These are phyloP conservation scores for Pythium guiyangense DNA, from an alignment of 352 stramenopile genomes.

Conservation along the genomic window DNA sequence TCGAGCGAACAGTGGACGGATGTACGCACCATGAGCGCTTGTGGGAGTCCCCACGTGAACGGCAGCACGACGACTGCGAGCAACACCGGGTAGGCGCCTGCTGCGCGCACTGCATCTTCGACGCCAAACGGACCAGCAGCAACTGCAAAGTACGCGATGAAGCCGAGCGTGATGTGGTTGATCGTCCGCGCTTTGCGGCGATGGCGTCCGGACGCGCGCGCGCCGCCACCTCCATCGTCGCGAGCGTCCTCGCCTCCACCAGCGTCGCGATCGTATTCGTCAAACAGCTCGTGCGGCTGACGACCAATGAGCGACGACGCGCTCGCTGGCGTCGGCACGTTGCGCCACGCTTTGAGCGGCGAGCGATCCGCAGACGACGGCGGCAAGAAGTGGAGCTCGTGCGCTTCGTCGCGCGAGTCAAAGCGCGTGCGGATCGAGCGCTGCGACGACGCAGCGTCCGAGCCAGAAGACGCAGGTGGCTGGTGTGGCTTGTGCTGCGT, in stretches of 20 bases:
- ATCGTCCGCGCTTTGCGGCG: constrained; percentile 60
- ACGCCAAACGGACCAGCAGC: constrained; percentile 75
- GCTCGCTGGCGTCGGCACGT: constrained; percentile 46
- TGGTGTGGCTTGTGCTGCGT: neutral
- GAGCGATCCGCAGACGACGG: constrained; percentile 72
- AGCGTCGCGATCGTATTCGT: constrained; percentile 17
- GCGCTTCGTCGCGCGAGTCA: constrained; percentile 50
- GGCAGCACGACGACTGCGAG: constrained; percentile 67
- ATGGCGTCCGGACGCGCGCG: constrained; percentile 5
- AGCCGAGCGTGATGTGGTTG: constrained; percentile 77
- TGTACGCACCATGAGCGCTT: constrained; percentile 70
- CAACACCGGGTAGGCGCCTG: constrained; percentile 64
- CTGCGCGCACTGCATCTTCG: constrained; percentile 69
- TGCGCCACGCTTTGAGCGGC: constrained; percentile 71
- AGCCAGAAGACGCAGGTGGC: neutral
- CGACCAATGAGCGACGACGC: constrained; percentile 36
- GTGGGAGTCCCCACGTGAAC: constrained; percentile 80
- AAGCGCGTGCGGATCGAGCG: constrained; percentile 58
- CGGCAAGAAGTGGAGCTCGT: constrained; percentile 51
- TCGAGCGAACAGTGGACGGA: neutral
- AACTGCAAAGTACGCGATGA: constrained; percentile 84
- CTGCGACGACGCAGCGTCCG: constrained; percentile 2
- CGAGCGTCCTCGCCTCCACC: constrained; percentile 18
- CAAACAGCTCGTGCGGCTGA: constrained; percentile 29
- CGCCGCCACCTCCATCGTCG: neutral